A percentile compares a stretch with the other conserved stretches of the same genome.
Conservation (phyloP, 1,139 yeast species). For the Suhomyces yuchorum region DNA sequence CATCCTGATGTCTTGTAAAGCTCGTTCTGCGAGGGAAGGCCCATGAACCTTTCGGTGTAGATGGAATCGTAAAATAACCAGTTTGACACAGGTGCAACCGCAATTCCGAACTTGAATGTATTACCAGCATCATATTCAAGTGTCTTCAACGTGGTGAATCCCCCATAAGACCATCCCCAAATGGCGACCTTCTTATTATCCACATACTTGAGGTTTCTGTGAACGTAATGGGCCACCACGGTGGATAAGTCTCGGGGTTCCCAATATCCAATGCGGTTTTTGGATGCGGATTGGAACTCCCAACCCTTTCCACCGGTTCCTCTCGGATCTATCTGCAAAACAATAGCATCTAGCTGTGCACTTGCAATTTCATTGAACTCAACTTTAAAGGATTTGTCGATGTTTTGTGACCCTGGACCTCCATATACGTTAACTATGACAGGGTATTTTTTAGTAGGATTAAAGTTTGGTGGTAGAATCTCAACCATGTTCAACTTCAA, state of each 20-base stretch:
- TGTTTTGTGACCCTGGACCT: slow-evolving; percentile 90
- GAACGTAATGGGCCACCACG: slow-evolving; percentile 64
- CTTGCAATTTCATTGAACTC: slow-evolving; percentile 73
- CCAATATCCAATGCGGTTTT: slow-evolving; percentile 74
- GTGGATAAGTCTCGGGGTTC: slow-evolving; percentile 82
- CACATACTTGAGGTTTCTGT: slow-evolving; percentile 51
- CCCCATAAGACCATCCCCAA: slow-evolving; percentile 99
- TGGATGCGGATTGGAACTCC: slow-evolving; percentile 68
- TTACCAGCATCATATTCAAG: slow-evolving; percentile 70
- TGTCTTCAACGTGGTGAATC: slow-evolving; percentile 75
- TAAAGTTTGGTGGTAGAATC: slow-evolving; percentile 71
- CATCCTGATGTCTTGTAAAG: slow-evolving; percentile 48
- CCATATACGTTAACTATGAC: slow-evolving; percentile 84
- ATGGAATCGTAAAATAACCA: slow-evolving; percentile 81
- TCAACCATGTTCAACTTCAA: slow-evolving; percentile 68
- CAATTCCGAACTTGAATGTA: slow-evolving; percentile 74
- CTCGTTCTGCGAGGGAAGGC: slow-evolving; percentile 56
- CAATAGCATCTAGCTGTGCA: slow-evolving; percentile 70
- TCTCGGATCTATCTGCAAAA: slow-evolving; percentile 86
- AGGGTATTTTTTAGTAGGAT: slow-evolving; percentile 65
- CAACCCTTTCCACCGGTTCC: slow-evolving; percentile 95
- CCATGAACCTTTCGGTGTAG: slow-evolving; percentile 92
- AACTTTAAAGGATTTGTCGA: slow-evolving; percentile 52
- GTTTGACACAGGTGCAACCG: slow-evolving; percentile 88
- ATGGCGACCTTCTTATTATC: slow-evolving; percentile 66